Evolutionary conservation across 805 yeast species (phyloP).

Genomic region (Komagataella pastoris): DNA sequence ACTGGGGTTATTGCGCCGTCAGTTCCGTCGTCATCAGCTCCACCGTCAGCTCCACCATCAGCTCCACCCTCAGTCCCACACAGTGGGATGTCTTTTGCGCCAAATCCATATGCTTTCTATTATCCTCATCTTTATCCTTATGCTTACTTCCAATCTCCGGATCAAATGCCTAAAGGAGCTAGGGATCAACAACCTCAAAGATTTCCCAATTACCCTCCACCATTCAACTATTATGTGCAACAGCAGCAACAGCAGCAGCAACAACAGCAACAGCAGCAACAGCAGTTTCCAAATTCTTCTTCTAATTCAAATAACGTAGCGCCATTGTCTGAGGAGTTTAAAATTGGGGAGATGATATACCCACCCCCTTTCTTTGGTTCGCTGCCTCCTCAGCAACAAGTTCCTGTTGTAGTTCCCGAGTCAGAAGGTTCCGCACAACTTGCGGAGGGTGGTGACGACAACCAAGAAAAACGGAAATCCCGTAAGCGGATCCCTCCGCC

Average conservation of each 20-base stretch:
- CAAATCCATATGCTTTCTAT: neutral
- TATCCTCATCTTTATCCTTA: neutral
- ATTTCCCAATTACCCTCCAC: constrained; percentile 1
- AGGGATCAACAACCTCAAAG: neutral
- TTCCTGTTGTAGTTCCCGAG: neutral
- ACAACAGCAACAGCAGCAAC: neutral
- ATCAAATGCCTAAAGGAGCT: neutral
- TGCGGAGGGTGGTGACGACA: neutral
- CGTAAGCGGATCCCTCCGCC: neutral
- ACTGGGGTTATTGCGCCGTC: neutral
- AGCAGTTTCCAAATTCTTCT: neutral
- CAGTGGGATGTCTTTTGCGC: neutral
- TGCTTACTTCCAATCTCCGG: neutral
- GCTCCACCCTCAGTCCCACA: neutral
- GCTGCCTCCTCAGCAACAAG: neutral
- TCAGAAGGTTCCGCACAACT: neutral
- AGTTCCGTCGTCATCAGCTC: neutral
- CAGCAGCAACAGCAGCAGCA: constrained; percentile 1
- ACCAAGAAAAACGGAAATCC: neutral
- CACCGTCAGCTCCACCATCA: constrained; percentile 1
- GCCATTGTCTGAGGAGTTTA: neutral
- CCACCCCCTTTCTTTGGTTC: neutral
- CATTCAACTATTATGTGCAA: neutral
- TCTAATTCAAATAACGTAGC: neutral
- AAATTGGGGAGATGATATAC: neutral